phyloP scores from a whole-genome alignment of 768 basidiomycete genomes.

The Rhodotorula kratochvilovae region DNA sequence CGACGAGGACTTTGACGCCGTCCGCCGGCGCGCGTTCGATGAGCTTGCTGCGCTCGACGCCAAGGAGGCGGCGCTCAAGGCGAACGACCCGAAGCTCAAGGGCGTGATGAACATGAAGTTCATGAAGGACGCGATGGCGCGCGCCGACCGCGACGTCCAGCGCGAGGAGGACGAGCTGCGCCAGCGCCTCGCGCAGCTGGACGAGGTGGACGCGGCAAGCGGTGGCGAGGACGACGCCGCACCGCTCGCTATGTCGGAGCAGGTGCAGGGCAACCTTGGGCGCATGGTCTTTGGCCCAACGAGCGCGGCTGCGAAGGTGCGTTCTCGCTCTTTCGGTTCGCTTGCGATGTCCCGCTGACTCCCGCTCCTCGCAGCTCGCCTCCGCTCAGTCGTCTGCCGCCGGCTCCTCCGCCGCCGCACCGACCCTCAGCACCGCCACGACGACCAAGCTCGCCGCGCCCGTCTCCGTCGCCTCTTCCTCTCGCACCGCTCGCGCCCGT shows the following conservation, averaged over 20 bases:
- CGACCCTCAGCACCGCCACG: neutral
- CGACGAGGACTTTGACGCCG: constrained; percentile 51
- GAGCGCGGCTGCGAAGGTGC: constrained; percentile 36
- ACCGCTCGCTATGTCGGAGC: constrained; percentile 43
- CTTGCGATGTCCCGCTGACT: neutral
- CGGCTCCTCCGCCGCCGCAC: neutral
- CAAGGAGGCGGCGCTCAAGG: constrained; percentile 46
- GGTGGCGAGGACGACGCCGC: constrained; percentile 47
- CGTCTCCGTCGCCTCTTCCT: constrained; percentile 42
- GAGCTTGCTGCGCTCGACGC: constrained; percentile 60
- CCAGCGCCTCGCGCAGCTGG: constrained; percentile 59
- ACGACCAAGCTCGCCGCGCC: constrained; percentile 32
- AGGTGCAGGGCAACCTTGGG: constrained; percentile 49
- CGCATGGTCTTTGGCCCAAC: constrained; percentile 48
- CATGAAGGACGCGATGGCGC: constrained; percentile 84
- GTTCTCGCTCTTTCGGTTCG: constrained; percentile 43
- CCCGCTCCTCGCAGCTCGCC: neutral
- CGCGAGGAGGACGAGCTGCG: constrained; percentile 68
- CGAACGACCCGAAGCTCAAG: constrained; percentile 54
- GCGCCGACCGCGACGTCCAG: constrained; percentile 59
- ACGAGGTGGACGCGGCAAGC: constrained; percentile 41
- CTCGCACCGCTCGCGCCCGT: constrained; percentile 25
- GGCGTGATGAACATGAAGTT: constrained; percentile 94
- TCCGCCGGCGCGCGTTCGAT: constrained; percentile 69
- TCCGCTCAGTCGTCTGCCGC: neutral